Evolutionary conservation across 768 basidiomycete genomes (phyloP).

Genomic region (Agaricus sinodeliciosus): DNA sequence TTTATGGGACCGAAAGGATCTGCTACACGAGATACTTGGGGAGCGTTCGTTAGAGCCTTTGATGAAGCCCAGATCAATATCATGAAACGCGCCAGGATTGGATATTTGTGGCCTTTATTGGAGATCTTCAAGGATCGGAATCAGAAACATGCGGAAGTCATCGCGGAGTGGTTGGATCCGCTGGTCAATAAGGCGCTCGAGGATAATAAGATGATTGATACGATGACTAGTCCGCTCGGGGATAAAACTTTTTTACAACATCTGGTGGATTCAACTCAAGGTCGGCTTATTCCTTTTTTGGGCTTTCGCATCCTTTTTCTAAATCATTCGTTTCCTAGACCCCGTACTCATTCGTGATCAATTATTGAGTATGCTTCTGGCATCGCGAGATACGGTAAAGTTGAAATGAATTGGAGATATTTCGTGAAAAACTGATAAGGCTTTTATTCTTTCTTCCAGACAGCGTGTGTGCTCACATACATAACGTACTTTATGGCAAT

Average conservation of each 20-base stretch:
- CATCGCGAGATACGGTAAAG: constrained; percentile 71
- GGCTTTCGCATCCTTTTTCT: neutral
- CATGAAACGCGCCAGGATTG: constrained; percentile 42
- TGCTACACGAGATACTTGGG: constrained; percentile 53
- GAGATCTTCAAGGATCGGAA: constrained; percentile 55
- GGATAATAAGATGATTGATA: constrained; percentile 32
- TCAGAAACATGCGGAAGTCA: constrained; percentile 37
- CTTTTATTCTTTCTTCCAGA: constrained; percentile 29
- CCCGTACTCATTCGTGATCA: constrained; percentile 66
- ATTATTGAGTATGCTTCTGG: constrained; percentile 69
- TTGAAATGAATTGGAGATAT: neutral
- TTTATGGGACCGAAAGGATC: constrained; percentile 52
- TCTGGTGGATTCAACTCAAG: constrained; percentile 57
- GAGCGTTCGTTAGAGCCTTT: constrained; percentile 55
- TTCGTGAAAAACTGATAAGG: neutral
- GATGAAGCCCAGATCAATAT: constrained; percentile 48
- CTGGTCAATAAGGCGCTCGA: constrained; percentile 49
- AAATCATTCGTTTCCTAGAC: constrained; percentile 33
- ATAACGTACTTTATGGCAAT: constrained; percentile 64
- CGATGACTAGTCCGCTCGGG: constrained; percentile 29
- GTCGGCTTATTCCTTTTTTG: constrained; percentile 25
- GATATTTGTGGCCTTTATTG: constrained; percentile 54
- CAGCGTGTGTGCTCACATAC: constrained; percentile 63
- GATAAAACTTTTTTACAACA: constrained; percentile 65
- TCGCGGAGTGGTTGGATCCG: constrained; percentile 58